These are phyloP conservation scores for Isatis lusitanica DNA, from an alignment of 441 rosid genomes.

Conservation along the genomic window DNA sequence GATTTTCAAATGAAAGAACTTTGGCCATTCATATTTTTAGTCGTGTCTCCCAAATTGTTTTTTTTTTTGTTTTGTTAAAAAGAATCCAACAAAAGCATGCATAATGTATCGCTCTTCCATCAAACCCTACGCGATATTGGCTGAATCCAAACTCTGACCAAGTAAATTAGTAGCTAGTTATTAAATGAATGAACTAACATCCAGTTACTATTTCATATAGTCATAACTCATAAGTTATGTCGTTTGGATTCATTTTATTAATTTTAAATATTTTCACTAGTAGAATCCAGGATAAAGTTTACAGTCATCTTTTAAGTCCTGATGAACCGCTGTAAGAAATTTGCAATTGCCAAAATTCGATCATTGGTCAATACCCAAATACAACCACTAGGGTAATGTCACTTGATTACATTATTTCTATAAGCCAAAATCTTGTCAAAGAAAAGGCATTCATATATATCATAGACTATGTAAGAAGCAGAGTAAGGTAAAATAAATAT, in stretches of 20 bases:
- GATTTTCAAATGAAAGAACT: conserved; percentile 4
- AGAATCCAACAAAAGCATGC: background rate
- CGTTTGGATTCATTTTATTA: background rate
- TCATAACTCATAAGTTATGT: background rate
- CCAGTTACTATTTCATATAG: background rate
- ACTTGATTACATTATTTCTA: background rate
- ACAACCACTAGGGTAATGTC: background rate
- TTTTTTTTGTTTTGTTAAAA: background rate
- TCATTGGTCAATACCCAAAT: background rate
- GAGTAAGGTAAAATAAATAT: background rate
- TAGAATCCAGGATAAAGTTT: background rate
- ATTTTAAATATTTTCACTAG: background rate
- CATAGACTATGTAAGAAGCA: background rate
- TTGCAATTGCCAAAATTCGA: background rate
- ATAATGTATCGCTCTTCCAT: background rate
- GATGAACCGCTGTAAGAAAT: background rate
- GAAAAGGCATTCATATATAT: background rate
- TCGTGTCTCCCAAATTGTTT: conserved; percentile 33
- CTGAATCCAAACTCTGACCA: background rate
- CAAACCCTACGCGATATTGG: background rate
- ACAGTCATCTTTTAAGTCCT: background rate
- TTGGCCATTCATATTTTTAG: background rate
- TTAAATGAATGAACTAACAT: background rate
- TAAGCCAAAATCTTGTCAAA: background rate
- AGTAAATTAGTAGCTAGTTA: background rate